Conservation (phyloP, 139 green algal species). For the Eudorina sp. region DNA sequence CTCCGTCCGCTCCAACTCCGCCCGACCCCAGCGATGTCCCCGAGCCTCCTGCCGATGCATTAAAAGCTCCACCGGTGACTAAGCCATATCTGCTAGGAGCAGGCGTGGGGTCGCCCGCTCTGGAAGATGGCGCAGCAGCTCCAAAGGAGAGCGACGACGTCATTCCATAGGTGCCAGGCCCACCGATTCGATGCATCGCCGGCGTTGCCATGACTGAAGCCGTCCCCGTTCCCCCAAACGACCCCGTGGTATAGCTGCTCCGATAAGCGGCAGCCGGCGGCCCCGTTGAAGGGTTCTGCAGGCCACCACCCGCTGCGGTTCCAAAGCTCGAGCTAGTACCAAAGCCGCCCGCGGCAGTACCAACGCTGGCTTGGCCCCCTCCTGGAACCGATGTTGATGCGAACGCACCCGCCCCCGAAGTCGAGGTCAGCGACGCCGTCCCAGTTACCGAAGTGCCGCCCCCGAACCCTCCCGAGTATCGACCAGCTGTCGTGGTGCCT, state of each 20-base stretch:
- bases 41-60: not conserved
- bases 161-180: not conserved
- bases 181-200: not conserved
- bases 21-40: too few species aligned
- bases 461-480: not conserved
- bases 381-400: not conserved
- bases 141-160: constrained; percentile 28
- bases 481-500: not conserved
- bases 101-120: not conserved
- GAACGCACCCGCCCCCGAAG: not conserved
- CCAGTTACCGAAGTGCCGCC: not conserved
- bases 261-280: not conserved
- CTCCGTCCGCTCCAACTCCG: too few species aligned
- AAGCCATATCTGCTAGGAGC: constrained; percentile 34
- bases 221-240: not conserved
- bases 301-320: not conserved
- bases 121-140: not conserved
- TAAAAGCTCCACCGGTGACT: not conserved
- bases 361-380: not conserved
- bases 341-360: not conserved
- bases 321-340: not conserved
- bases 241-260: not conserved
- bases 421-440: not conserved
- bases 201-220: constrained; percentile 9
- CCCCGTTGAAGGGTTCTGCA: not conserved